phyloP scores from a whole-genome alignment of 805 yeast genomes.

The Debaryomyces prosopidis region DNA sequence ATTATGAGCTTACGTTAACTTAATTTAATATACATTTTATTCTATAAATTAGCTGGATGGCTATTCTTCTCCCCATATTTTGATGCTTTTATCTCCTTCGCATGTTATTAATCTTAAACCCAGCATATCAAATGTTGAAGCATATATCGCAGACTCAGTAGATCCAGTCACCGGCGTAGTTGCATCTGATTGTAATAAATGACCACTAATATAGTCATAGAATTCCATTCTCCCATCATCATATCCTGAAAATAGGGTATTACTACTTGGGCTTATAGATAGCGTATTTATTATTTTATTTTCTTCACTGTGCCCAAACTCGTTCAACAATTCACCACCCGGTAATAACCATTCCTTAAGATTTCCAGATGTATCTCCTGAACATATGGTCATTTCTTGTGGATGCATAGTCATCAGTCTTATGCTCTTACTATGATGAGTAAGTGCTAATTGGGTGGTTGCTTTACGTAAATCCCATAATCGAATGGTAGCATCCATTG shows the following conservation, averaged over 20 bases:
- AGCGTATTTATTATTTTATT: conserved; percentile 65
- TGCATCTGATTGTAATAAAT: conserved; percentile 51
- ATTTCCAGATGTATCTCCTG: conserved; percentile 75
- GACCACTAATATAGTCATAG: conserved; percentile 76
- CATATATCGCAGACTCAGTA: conserved; percentile 62
- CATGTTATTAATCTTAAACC: conserved; percentile 84
- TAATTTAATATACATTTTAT: background rate
- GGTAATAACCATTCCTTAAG: conserved; percentile 84
- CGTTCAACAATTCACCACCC: conserved; percentile 60
- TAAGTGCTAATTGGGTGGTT: conserved; percentile 64
- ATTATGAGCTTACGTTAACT: background rate
- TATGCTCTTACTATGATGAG: conserved; percentile 83
- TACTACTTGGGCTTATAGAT: conserved; percentile 59
- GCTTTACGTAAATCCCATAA: conserved; percentile 92
- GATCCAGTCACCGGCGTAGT: conserved; percentile 73
- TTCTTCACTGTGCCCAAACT: conserved; percentile 51
- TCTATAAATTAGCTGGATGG: background rate
- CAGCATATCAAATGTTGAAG: conserved; percentile 73
- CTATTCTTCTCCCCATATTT: conserved; percentile 54
- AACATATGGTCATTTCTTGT: conserved; percentile 67
- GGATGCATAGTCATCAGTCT: conserved; percentile 74
- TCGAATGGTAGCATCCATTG: conserved; percentile 81
- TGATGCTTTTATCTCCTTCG: conserved; percentile 85
- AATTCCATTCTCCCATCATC: conserved; percentile 79
- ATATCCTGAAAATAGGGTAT: conserved; percentile 73